Percentiles rank a stretch among this genome's conserved stretches.
Conservation (phyloP, 148 eudicot genomes). For the Drosera capensis region DNA sequence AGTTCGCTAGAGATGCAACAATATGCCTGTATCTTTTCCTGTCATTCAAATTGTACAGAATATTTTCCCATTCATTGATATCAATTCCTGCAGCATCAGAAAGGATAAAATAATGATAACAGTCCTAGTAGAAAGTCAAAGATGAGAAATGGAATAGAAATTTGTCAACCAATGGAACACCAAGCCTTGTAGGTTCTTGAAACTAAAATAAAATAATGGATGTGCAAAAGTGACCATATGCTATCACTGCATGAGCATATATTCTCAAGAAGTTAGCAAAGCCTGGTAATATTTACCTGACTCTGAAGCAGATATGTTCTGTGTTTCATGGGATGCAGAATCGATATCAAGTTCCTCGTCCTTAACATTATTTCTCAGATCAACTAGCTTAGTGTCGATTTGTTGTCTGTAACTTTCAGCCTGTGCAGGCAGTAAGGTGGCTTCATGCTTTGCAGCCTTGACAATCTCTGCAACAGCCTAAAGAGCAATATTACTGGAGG, state of each 20-base stretch:
- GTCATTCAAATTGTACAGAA: conserved; percentile 52
- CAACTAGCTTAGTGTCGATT: conserved; percentile 26
- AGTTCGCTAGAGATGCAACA: conserved; percentile 72
- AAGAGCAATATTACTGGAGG: conserved; percentile 6
- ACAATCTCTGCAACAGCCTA: conserved; percentile 87
- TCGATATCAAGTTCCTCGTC: neutral
- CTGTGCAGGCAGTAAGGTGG: conserved; percentile 35
- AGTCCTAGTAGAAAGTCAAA: conserved; percentile 11
- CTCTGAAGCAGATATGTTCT: conserved; percentile 12
- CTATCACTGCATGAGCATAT: too few species aligned
- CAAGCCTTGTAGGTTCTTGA: too few species aligned
- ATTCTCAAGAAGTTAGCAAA: neutral
- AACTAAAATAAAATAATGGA: too few species aligned
- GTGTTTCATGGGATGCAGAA: conserved; percentile 10
- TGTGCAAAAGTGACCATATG: too few species aligned
- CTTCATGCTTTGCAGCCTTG: conserved; percentile 73
- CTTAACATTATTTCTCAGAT: conserved; percentile 18
- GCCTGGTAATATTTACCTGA: conserved; percentile 23
- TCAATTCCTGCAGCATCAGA: conserved; percentile 11
- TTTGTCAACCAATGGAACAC: too few species aligned
- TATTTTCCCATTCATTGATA: conserved; percentile 55
- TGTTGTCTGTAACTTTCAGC: conserved; percentile 32
- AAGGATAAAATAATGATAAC: conserved; percentile 6
- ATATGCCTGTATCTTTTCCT: conserved; percentile 62
- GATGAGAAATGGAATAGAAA: neutral